Percentiles rank a stretch among this genome's conserved stretches.
These are phyloP conservation scores for Podochytrium sp. DNA, from an alignment of 192 early-diverging fungal genomes.

Conservation along the genomic window DNA sequence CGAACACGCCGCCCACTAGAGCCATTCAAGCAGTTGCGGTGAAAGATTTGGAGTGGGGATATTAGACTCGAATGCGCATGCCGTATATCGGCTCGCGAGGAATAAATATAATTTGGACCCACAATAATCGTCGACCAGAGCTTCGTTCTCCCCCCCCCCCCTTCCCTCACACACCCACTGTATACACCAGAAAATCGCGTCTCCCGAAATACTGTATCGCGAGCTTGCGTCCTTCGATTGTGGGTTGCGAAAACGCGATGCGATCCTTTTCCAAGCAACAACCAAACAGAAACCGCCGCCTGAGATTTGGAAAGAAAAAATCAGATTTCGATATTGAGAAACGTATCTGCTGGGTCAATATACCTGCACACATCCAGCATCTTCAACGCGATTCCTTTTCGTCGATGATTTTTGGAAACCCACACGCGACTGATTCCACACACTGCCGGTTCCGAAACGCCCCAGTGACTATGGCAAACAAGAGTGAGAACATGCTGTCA, in stretches of 20 bases:
- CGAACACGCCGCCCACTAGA: too few relatives aligned
- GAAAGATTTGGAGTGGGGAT: too few relatives aligned
- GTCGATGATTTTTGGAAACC: constrained; percentile 32
- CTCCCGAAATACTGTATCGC: constrained; percentile 11
- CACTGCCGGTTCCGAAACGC: background rate
- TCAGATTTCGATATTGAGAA: background rate
- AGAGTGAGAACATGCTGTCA: background rate
- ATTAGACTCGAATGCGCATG: too few relatives aligned
- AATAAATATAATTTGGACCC: too few relatives aligned
- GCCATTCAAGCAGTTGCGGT: too few relatives aligned
- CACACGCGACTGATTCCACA: constrained; percentile 41
- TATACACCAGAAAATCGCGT: constrained; percentile 30
- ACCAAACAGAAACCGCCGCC: constrained; percentile 30
- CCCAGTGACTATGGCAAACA: background rate
- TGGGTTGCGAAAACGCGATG: constrained; percentile 34
- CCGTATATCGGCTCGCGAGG: too few relatives aligned
- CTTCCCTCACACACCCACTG: too few relatives aligned
- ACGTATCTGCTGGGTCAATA: background rate
- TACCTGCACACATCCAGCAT: constrained; percentile 33
- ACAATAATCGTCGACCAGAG: too few relatives aligned
- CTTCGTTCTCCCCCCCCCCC: too few relatives aligned
- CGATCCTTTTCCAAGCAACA: constrained; percentile 18
- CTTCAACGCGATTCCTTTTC: constrained; percentile 31
- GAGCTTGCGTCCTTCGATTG: constrained; percentile 1
- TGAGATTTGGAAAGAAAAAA: background rate